These are phyloP conservation scores for Mangifera indica DNA, from an alignment of 345 rosid genomes.

Conservation along the genomic window DNA sequence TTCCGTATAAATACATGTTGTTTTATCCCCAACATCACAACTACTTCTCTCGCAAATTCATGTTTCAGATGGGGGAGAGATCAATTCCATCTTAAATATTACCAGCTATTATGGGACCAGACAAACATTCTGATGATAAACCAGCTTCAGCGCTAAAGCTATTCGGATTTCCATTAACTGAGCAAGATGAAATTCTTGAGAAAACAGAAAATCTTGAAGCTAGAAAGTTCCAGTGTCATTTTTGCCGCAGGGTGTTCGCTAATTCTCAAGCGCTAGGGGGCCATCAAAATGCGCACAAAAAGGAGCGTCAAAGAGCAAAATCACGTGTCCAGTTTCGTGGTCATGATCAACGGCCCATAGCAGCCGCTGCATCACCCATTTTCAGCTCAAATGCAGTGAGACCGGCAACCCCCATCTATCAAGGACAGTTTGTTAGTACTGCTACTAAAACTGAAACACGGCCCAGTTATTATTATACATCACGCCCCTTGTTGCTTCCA, in stretches of 20 bases:
- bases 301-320: slow-evolving; percentile 54
- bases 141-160: slow-evolving; percentile 33
- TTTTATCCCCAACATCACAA: neutral
- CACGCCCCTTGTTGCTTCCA: slow-evolving; percentile 22
- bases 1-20: slow-evolving; percentile 9
- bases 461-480: slow-evolving; percentile 10
- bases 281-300: slow-evolving; percentile 64
- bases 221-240: slow-evolving; percentile 56
- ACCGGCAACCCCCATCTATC: slow-evolving; percentile 18
- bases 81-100: slow-evolving; percentile 20
- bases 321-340: slow-evolving; percentile 32
- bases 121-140: slow-evolving; percentile 20
- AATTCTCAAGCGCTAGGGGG: slow-evolving; percentile 68
- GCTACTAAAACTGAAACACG: slow-evolving; percentile 18
- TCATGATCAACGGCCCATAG: slow-evolving; percentile 22
- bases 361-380: slow-evolving; percentile 32
- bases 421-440: slow-evolving; percentile 12
- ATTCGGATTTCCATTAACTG: slow-evolving; percentile 40
- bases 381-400: slow-evolving; percentile 32
- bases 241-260: slow-evolving; percentile 49
- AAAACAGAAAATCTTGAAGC: slow-evolving; percentile 23
- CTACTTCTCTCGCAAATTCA: neutral
- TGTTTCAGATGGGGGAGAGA: slow-evolving; percentile 20
- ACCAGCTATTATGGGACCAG: neutral
- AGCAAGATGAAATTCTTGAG: slow-evolving; percentile 15